Base-by-base conservation (phyloP, 1,284 basidiomycete genomes). In the Marasmius fiardii region DNA sequence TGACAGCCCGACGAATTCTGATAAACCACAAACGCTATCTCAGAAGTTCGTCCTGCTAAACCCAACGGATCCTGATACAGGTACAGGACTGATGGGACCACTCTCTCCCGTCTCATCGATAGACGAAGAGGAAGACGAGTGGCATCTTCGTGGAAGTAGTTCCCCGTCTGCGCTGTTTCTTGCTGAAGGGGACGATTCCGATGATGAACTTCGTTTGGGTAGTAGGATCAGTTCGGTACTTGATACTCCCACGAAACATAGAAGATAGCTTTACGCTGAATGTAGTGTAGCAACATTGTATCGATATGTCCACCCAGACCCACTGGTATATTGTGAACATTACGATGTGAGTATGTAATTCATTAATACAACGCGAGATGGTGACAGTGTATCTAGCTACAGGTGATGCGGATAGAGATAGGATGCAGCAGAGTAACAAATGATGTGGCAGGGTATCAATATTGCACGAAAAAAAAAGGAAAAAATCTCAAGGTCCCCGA, bases 101-200 rank as follows among this genome's bases (percentile, higher is more conserved):
- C 48, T 57, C 24, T 48, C 47, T 7, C 52, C 43, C 14, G 28
- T 35, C 8, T 53, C 52, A 11, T 44, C 31, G 21, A 43, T 53
- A 26, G 26, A 18, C 1, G 52, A 53, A 35, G 56, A 57, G 47
- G 56, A 57, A 24, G 53, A 54, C 20, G 35, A 53, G n/a, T 57
- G 56, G 56, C 39, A 53, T 28, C 48, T 45, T 24, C 41, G 33
- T 4, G 56, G 48, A n/a, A 50, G 37, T 31, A 57, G 39, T 51
- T 50, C 56, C 16, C 56, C 56, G 2, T 31, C 43, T 44, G 21
- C 51, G 24, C 23, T 43, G 20, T 37, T 50, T 14, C 43, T 52
- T 24, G 45, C 28, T 34, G 37, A 18, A 20, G 37, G 8, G 34
- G 37, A 24, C n/a, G 41, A 33, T 10, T 18, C 26, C 12, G 24